Evolutionary conservation across 2,329 filamentous ascomycete species (phyloP), one percentile per base, ranked within the genome.

Genomic region (Aspergillus eucalypticola): DNA sequence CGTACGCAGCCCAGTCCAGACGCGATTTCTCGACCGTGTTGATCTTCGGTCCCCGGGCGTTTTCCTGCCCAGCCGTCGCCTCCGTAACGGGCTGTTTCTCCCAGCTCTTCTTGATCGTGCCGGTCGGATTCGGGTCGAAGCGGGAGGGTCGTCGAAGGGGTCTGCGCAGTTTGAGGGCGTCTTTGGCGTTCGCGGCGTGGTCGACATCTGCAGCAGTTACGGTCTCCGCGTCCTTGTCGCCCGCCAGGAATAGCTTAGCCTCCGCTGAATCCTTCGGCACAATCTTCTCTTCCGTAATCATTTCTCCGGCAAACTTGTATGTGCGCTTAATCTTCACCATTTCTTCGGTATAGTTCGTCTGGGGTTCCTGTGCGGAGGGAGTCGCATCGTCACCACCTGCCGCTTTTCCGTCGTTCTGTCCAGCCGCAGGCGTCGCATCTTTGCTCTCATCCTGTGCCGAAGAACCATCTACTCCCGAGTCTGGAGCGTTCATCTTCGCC

Each of bases 11-110:
- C 86, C 86, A 89, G 66, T 89, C 86, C 67, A 88, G 76, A 56
- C 85, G 82, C 29, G 84, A 87, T 73, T 88, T 89, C 73, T 88
- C 85, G 53, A 89, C 84, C 0, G 86, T 87, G 65, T 87, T 88
- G 75, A 89, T 82, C 68, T 87, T 88, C 60, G 84, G 82, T 67
- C 83, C 76, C 75, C 81, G 67, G 69, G 78, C 62, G 29, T 70
- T 68, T 60, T 71, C 71, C 39, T 67, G 66, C 7, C 67, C 67
- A 6, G 60, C 57, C 25, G 58, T 58, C 32, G 32, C 32, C 51
- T 66, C 69, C 0, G 68, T 57, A 21, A 64, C 56, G 60, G 76
- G 57, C 39, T 76, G 72, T 58, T 76, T 78, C 67, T 76, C 75
- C 77, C 76, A 78, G 65, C 72, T 79, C 62, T 77, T 78, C 67